Conservation (phyloP, 148 eudicot species). For the Nyssa sinensis region DNA sequence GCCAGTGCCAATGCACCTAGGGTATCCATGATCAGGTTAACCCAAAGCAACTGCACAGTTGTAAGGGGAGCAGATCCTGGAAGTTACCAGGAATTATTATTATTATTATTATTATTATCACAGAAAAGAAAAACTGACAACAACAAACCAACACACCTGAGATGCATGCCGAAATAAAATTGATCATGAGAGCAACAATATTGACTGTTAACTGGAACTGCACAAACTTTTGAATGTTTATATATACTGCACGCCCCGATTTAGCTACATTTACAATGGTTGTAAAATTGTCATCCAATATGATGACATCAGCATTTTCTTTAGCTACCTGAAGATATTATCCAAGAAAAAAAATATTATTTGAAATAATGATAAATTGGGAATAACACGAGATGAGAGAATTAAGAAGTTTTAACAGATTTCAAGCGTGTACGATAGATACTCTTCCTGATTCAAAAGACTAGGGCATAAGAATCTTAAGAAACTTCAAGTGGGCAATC, state of each 20-base stretch:
- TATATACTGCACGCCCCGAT: conserved; percentile 93
- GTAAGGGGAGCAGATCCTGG: conserved; percentile 96
- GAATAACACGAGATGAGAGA: neutral
- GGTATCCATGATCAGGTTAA: conserved; percentile 95
- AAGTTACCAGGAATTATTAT: neutral
- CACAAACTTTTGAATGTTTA: conserved; percentile 94
- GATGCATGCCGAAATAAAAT: conserved; percentile 79
- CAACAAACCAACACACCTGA: conserved; percentile 41
- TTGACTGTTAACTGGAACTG: conserved; percentile 95
- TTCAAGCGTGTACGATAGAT: no score
- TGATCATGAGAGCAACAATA: conserved; percentile 81
- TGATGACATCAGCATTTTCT: conserved; percentile 82
- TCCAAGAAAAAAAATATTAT: no score
- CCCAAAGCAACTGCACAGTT: conserved; percentile 92
- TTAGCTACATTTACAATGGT: conserved; percentile 85
- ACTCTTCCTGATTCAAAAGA: no score
- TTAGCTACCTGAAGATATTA: conserved; percentile 72
- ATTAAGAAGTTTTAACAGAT: neutral
- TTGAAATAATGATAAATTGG: neutral
- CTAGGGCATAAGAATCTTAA: no score
- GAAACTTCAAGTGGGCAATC: no score
- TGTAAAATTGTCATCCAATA: conserved; percentile 85
- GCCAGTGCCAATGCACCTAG: conserved; percentile 93
- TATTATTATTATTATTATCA: neutral
- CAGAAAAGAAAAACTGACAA: neutral